phyloP scores from a whole-genome alignment of 768 basidiomycete species.

The Tricholoma saponaceum region DNA sequence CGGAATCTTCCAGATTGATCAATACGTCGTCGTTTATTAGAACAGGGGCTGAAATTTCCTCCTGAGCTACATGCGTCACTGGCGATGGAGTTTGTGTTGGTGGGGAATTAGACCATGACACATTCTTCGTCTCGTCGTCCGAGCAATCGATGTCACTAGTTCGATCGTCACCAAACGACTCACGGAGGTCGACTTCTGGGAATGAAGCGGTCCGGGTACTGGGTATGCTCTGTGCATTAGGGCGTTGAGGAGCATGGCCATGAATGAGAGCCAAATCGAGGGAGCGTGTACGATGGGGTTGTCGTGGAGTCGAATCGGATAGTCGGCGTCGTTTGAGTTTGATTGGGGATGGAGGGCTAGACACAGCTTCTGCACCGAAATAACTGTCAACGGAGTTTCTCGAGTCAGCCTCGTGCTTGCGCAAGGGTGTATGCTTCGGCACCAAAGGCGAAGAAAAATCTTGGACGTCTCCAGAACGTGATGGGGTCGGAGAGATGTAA shows the following conservation, averaged over 20 bases:
- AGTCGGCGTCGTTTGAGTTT: conserved; percentile 7
- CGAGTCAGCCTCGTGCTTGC: neutral
- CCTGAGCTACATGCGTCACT: conserved; percentile 24
- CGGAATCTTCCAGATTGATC: conserved; percentile 24
- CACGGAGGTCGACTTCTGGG: conserved; percentile 40
- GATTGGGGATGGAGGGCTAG: conserved; percentile 35
- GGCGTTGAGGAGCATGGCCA: neutral
- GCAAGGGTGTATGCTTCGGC: conserved; percentile 15
- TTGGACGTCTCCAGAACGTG: conserved; percentile 52
- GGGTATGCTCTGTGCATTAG: neutral
- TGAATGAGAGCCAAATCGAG: conserved; percentile 10
- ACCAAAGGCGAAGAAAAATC: conserved; percentile 64
- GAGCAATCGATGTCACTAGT: conserved; percentile 43
- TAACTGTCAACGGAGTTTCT: conserved; percentile 30
- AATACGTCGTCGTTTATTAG: conserved; percentile 24
- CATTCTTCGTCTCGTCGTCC: conserved; percentile 23
- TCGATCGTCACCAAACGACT: conserved; percentile 38
- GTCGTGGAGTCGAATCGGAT: conserved; percentile 3
- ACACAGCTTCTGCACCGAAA: conserved; percentile 50
- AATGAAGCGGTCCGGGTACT: conserved; percentile 6
- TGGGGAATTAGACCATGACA: conserved; percentile 19
- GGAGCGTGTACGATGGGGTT: conserved; percentile 10
- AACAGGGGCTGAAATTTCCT: neutral
- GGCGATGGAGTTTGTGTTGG: conserved; percentile 34
- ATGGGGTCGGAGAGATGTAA: conserved; percentile 70